Evolutionary conservation across 2,329 filamentous ascomycete genomes (phyloP), one percentile per base, ranked within the genome.

Genomic region (Colletotrichum orchidophilum): DNA sequence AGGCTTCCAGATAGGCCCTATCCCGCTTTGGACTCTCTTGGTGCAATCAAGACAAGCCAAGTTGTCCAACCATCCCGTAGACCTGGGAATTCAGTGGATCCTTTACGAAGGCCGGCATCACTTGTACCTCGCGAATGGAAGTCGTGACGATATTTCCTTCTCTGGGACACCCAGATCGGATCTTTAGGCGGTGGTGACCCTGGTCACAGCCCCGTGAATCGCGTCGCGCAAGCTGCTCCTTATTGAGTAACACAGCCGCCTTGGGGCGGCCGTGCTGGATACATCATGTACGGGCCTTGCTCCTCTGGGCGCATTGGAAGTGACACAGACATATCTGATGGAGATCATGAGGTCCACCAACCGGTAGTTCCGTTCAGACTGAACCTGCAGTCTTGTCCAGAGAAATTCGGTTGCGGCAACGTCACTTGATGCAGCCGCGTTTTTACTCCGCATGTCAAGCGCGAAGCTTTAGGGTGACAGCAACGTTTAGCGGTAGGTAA

Each of bases 231-330:
- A 70, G 66, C 66, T 65, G 70, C 66, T 72, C 66, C 70, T 53
- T 57, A 72, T 72, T 71, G 59, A 72, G 70, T 72, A 70, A 72
- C 61, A 71, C 60, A 35, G 60, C 70, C 70, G 70, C 61, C 15
- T 61, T 49, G 31, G 53, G 64, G 54, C 58, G 52, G 52, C 59
- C 69, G 69, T 69, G 58, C 53, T 57, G 57, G 31, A 68, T 33
- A 63, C 59, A 59, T 29, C 13, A 39, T 42, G 50, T 71, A 39
- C 69, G 53, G 58, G 39, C 33, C 59, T 63, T 57, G 42, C 33
- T 58, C 35, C 26, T 39, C 58, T 54, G 64, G 64, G 58, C 21
- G 21, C 46, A 39, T 58, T 69, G 33, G 49, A 50, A 69, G 65
- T 68, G 59, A 63, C 58, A 63, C 69, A 54, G 69, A 60, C 69